These are phyloP conservation scores for Xylaria longipes DNA, from an alignment of 495 filamentous ascomycete species.

Conservation along the genomic window DNA sequence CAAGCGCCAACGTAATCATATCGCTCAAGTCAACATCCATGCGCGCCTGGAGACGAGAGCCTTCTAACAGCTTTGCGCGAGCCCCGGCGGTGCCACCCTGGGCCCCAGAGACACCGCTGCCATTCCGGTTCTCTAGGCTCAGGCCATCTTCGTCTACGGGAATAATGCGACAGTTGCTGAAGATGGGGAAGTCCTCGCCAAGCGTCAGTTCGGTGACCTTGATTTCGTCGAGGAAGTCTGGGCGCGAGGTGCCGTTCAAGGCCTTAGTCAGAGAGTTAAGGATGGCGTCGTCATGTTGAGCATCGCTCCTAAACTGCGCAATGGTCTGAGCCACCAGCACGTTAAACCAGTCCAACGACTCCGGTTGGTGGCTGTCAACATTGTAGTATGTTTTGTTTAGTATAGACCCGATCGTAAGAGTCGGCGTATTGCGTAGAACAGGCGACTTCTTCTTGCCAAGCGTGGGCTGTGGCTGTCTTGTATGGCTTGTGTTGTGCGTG, in stretches of 20 bases:
- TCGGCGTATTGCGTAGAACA: constrained; percentile 70
- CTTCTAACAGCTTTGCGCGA: constrained; percentile 60
- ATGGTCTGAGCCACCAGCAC: constrained; percentile 96
- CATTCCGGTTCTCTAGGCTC: constrained; percentile 53
- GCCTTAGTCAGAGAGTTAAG: constrained; percentile 89
- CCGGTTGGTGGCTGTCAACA: constrained; percentile 93
- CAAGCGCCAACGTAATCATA: constrained; percentile 89
- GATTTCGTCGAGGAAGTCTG: constrained; percentile 91
- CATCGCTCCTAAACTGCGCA: constrained; percentile 91
- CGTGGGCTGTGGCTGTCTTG: constrained; percentile 49
- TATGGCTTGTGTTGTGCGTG: constrained; percentile 49
- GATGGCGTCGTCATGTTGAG: constrained; percentile 87
- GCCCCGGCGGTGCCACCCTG: constrained; percentile 50
- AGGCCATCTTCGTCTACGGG: constrained; percentile 76
- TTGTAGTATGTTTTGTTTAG: constrained; percentile 98
- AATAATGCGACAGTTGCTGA: constrained; percentile 96
- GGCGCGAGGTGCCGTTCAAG: constrained; percentile 83
- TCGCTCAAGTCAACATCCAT: constrained; percentile 98
- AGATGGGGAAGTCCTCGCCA: constrained; percentile 97
- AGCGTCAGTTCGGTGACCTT: constrained; percentile 89
- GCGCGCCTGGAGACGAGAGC: constrained; percentile 80
- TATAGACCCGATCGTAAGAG: constrained; percentile 82
- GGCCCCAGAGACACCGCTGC: constrained; percentile 32
- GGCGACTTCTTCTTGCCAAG: constrained; percentile 79
- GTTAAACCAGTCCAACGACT: constrained; percentile 99